Percentiles rank a stretch among this genome's conserved stretches.
Evolutionary conservation across 2,329 filamentous ascomycete species (phyloP).

Genomic region (Ceratocystis cacaofunesta): DNA sequence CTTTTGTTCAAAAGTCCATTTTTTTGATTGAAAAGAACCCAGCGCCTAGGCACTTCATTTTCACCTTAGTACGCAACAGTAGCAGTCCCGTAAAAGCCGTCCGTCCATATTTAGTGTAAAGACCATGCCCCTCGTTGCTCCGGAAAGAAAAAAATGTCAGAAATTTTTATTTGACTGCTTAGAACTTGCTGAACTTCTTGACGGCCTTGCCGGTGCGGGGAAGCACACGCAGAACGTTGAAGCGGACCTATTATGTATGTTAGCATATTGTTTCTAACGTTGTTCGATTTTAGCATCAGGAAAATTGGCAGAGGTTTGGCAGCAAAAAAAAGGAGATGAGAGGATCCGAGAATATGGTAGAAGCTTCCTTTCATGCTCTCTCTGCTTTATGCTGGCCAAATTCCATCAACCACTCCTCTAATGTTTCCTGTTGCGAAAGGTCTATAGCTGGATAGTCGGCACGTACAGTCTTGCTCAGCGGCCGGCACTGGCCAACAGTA

Average conservation of each 20-base stretch:
- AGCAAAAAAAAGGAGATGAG: not conserved
- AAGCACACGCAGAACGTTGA: conserved; percentile 98
- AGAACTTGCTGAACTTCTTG: conserved; percentile 99
- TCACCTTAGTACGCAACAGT: conserved; percentile 14
- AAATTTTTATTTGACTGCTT: conserved; percentile 32
- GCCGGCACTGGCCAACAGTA: conserved; percentile 98
- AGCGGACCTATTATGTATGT: conserved; percentile 56
- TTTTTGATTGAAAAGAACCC: conserved; percentile 17
- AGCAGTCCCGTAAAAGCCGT: conserved; percentile 19
- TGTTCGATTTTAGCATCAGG: not conserved
- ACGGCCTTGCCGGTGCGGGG: conserved; percentile 93
- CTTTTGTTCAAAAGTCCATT: conserved; percentile 17
- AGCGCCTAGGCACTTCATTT: conserved; percentile 16
- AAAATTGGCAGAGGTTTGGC: not conserved
- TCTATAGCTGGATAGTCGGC: conserved; percentile 14
- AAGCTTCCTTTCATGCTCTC: not conserved
- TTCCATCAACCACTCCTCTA: not conserved
- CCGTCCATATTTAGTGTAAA: conserved; percentile 22
- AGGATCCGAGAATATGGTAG: not conserved
- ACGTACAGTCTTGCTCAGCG: conserved; percentile 98
- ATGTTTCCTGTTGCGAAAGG: not conserved
- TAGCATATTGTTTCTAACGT: not conserved
- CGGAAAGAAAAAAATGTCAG: conserved; percentile 35
- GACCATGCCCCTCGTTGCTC: conserved; percentile 29
- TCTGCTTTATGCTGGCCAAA: not conserved